Evolutionary conservation across 257 asterid genomes (phyloP).

Genomic region (Ophiorrhiza pumila): DNA sequence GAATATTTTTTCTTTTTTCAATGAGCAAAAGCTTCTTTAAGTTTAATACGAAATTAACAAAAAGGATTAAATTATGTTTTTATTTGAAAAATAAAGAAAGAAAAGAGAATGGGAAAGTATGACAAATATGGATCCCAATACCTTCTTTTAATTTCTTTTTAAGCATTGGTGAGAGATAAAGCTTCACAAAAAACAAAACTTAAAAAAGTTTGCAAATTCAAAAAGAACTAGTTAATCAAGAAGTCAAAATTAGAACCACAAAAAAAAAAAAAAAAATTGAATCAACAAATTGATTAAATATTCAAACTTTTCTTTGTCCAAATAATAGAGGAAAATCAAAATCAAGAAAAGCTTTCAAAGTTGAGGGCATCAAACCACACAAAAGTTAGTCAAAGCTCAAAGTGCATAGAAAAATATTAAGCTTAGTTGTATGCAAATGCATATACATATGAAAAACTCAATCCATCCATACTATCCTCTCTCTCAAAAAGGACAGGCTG

Average conservation of each 20-base stretch:
- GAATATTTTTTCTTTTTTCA: too few species aligned
- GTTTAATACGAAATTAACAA: not conserved
- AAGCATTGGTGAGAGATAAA: slow-evolving; percentile 13
- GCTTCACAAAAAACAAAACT: not conserved
- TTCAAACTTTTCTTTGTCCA: not conserved
- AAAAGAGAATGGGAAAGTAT: not conserved
- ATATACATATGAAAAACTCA: slow-evolving; percentile 29
- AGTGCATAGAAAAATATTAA: slow-evolving; percentile 25
- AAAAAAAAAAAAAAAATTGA: too few species aligned
- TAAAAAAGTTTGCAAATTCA: not conserved
- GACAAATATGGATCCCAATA: slow-evolving; percentile 12
- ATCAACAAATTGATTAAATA: not conserved
- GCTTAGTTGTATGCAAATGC: slow-evolving; percentile 39
- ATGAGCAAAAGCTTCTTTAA: not conserved
- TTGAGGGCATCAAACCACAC: slow-evolving; percentile 23
- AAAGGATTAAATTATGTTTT: not conserved
- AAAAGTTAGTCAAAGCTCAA: slow-evolving; percentile 52
- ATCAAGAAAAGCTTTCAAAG: slow-evolving; percentile 22
- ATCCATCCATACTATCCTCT: slow-evolving; percentile 12
- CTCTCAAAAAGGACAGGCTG: slow-evolving; percentile 57
- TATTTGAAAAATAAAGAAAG: slow-evolving; percentile 1
- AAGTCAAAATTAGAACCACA: slow-evolving; percentile 8
- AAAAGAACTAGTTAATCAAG: not conserved
- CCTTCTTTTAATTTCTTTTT: slow-evolving; percentile 3
- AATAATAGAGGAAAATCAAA: not conserved